Evolutionary conservation across 2,329 filamentous ascomycete genomes (phyloP).

Genomic region (Trichoderma simmonsii): DNA sequence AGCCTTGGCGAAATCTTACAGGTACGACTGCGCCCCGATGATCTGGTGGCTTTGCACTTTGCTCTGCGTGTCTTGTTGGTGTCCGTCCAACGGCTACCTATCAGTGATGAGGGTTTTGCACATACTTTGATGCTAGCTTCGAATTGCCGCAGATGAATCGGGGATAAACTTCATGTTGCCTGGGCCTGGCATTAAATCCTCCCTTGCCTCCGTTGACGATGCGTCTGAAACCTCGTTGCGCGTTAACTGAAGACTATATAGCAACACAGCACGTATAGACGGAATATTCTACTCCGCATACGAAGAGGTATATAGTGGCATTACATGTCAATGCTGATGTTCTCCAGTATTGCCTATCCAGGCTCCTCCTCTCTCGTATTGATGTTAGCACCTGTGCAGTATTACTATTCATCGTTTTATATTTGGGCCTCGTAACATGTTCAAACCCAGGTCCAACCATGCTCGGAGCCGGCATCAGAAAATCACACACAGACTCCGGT

Average conservation of each 20-base stretch:
- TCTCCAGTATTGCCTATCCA: background rate
- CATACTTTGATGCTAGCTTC: background rate
- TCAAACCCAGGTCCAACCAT: background rate
- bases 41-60: background rate
- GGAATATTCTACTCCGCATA: background rate
- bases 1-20: background rate
- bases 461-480: background rate
- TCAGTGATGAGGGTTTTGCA: background rate
- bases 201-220: background rate
- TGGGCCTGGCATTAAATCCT: background rate
- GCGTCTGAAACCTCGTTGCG: background rate
- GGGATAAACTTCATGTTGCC: background rate
- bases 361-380: background rate
- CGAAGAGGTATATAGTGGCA: background rate
- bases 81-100: background rate
- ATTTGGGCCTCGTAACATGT: background rate
- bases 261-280: background rate
- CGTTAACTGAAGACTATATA: background rate
- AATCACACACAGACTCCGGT: background rate
- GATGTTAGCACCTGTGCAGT: background rate
- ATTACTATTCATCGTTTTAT: background rate
- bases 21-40: background rate
- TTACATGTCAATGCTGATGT: background rate
- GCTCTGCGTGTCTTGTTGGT: background rate
- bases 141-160: background rate